Conservation (phyloP, 352 stramenopile genomes). For the Pythium periplocum region DNA sequence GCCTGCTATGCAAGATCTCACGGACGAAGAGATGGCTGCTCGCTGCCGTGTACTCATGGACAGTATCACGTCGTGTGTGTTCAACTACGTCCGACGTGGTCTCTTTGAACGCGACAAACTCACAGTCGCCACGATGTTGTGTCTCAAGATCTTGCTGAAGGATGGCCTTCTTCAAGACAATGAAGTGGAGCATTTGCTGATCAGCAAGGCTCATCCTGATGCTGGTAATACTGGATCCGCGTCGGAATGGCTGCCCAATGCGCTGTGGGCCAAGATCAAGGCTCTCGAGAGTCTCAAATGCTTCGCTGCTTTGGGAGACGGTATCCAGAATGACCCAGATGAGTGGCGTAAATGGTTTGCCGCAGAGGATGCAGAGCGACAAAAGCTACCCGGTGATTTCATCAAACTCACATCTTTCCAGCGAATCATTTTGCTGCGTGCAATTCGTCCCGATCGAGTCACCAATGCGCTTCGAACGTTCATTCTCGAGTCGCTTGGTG, state of each 20-base stretch:
- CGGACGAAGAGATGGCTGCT: conserved; percentile 86
- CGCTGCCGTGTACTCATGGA: conserved; percentile 86
- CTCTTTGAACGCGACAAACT: conserved; percentile 95
- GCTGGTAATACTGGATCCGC: conserved; percentile 91
- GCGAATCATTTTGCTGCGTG: conserved; percentile 87
- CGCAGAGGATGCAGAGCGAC: conserved; percentile 90
- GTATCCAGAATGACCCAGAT: conserved; percentile 95
- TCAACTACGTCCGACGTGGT: conserved; percentile 93
- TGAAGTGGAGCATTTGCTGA: conserved; percentile 91
- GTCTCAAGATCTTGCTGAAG: conserved; percentile 91
- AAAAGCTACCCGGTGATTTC: conserved; percentile 93
- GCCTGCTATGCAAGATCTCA: conserved; percentile 53
- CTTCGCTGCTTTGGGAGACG: conserved; percentile 92
- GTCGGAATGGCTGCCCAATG: conserved; percentile 88
- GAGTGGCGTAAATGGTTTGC: conserved; percentile 97
- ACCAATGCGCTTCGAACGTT: conserved; percentile 90
- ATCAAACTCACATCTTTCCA: conserved; percentile 76
- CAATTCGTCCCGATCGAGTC: conserved; percentile 93
- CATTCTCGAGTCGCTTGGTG: conserved; percentile 85
- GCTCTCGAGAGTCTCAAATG: conserved; percentile 89
- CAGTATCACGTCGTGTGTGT: conserved; percentile 93
- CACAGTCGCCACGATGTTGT: conserved; percentile 92
- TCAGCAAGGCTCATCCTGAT: conserved; percentile 81
- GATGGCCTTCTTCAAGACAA: conserved; percentile 74
- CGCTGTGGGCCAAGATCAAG: conserved; percentile 92